These are phyloP conservation scores for Fusarium sp. DNA, from an alignment of 2,329 filamentous ascomycete species.

Conservation along the genomic window DNA sequence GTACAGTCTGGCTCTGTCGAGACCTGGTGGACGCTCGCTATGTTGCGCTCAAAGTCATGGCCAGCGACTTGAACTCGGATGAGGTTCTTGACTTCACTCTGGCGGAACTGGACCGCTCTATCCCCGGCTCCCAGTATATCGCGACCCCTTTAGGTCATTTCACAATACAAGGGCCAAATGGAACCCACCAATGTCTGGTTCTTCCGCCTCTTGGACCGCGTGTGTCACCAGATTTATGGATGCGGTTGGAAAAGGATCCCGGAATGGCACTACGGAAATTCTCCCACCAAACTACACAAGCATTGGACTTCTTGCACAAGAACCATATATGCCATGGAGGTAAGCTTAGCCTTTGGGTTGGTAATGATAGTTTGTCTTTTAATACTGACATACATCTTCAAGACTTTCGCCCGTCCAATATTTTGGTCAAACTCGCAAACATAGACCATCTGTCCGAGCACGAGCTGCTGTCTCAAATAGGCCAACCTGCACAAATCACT, in stretches of 20 bases:
- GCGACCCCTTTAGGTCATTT: not conserved
- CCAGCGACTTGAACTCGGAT: not conserved
- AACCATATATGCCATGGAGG: constrained; percentile 52
- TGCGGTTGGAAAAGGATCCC: constrained; percentile 6
- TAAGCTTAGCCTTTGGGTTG: rapidly evolving
- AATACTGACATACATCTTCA: rapidly evolving
- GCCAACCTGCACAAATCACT: constrained; percentile 12
- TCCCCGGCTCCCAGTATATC: not conserved
- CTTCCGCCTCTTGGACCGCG: constrained; percentile 50
- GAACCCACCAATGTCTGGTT: constrained; percentile 46
- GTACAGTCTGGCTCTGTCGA: constrained; percentile 19
- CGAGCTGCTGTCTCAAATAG: constrained; percentile 35
- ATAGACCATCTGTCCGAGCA: constrained; percentile 45
- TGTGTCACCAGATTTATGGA: constrained; percentile 36
- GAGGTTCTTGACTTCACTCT: not conserved
- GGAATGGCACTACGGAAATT: constrained; percentile 29
- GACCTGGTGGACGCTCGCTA: not conserved
- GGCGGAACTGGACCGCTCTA: not conserved
- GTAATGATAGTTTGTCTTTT: rapidly evolving
- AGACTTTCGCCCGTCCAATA: constrained; percentile 50
- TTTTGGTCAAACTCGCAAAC: constrained; percentile 41
- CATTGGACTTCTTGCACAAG: constrained; percentile 46
- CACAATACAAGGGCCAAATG: constrained; percentile 33
- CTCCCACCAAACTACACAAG: constrained; percentile 39
- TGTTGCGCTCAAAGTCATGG: constrained; percentile 11